phyloP scores from a whole-genome alignment of 495 filamentous ascomycete species.

The Talaromyces thailandensis region DNA sequence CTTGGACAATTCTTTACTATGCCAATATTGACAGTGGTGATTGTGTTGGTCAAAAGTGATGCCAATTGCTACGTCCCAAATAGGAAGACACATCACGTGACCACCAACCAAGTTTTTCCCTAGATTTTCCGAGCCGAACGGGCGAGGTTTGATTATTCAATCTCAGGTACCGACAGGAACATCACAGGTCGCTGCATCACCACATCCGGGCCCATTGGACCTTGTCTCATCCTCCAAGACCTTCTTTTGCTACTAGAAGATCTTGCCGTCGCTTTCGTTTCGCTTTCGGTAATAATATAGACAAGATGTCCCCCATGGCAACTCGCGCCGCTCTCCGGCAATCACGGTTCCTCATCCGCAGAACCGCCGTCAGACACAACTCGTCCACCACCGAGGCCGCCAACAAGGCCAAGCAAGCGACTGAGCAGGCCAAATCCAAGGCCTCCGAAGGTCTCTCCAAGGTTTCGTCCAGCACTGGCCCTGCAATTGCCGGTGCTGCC shows the following conservation, averaged over 20 bases:
- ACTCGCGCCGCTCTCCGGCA: slow-evolving; percentile 55
- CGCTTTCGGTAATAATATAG: slow-evolving; percentile 9
- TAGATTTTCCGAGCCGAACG: slow-evolving; percentile 8
- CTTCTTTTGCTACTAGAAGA: not conserved
- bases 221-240: slow-evolving; percentile 1
- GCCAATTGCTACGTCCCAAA: not conserved
- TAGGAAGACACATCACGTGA: slow-evolving; percentile 6
- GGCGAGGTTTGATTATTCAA: slow-evolving; percentile 1
- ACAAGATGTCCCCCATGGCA: slow-evolving; percentile 37
- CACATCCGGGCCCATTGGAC: slow-evolving; percentile 5
- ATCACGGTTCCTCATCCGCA: slow-evolving; percentile 49
- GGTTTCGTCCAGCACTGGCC: slow-evolving; percentile 71
- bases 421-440: slow-evolving; percentile 60
- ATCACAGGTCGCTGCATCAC: not conserved
- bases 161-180: not conserved
- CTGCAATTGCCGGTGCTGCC: slow-evolving; percentile 62
- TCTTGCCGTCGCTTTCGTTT: slow-evolving; percentile 12
- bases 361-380: slow-evolving; percentile 49
- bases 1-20: not conserved
- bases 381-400: slow-evolving; percentile 62
- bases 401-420: slow-evolving; percentile 57
- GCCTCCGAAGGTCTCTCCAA: slow-evolving; percentile 78
- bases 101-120: slow-evolving; percentile 4
- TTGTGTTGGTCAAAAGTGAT: not conserved
- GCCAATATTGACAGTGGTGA: not conserved